Evolutionary conservation across 352 stramenopile species (phyloP), one percentile per base, ranked within the genome.

Genomic region (Globisporangium cystogenes): DNA sequence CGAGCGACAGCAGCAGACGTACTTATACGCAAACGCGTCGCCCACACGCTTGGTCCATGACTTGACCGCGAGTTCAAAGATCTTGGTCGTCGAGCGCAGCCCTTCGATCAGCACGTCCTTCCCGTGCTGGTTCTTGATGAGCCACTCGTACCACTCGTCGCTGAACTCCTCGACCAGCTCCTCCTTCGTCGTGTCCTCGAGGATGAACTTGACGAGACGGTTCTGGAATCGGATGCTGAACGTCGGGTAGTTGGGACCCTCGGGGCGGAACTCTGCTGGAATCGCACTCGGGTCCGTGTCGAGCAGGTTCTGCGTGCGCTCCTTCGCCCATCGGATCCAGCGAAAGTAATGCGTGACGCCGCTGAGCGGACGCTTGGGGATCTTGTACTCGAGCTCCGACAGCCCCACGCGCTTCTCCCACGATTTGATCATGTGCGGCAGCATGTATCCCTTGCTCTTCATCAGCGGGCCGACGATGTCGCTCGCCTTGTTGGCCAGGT

Each of bases 271-370:
- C 76, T n/a, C n/a, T n/a, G n/a, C n/a, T n/a, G n/a, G n/a, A n/a
- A n/a, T n/a, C n/a, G n/a, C n/a, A n/a, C n/a, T n/a, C n/a, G n/a
- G n/a, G 14, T 74, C 62, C 39, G 74, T 64, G 15, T 78, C 78
- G 23, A 90, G 55, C 51, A 75, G 87, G 24, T 62, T 76, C n/a
- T n/a, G n/a, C 10, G 90, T 68, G 42, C 80, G 76, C 46, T 93
- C 83, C 56, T 91, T 93, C 14, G 71, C 80, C 83, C 83, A 93
- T 21, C 81, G 81, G 48, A 91, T 44, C 83, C 83, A 93, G 37
- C 78, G 58, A 57, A 87, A 90, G 48, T 73, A 90, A 48, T 86
- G 70, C 18, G 76, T 89, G 36, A 67, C 59, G 18, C 63, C 51
- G 16, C n/a, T n/a, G n/a, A n/a, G n/a, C n/a, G n/a, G n/a, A n/a